Conservation (phyloP, 2,329 filamentous ascomycete species). For the Dothideomycetes sp. region DNA sequence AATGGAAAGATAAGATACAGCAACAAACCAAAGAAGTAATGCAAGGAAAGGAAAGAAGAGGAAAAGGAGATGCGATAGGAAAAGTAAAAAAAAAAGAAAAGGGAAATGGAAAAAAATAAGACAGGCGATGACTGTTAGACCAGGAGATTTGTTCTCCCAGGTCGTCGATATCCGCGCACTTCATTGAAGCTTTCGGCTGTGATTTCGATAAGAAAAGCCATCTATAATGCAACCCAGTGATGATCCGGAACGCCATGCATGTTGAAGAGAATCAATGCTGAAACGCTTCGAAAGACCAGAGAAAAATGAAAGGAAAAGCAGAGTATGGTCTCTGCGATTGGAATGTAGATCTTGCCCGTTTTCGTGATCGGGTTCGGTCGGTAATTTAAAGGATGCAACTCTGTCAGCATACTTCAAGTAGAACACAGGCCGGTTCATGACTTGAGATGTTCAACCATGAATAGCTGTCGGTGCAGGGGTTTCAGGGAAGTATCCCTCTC, state of each 20-base stretch:
- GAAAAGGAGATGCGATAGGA: background rate
- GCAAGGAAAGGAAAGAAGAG: slow-evolving; percentile 6
- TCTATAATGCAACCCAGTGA: slow-evolving; percentile 9
- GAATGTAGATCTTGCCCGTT: background rate
- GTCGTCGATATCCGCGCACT: no score
- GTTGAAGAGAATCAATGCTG: slow-evolving; percentile 10
- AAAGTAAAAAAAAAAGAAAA: slow-evolving; percentile 1
- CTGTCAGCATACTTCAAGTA: background rate
- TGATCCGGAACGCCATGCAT: slow-evolving; percentile 9
- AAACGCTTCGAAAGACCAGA: slow-evolving; percentile 10
- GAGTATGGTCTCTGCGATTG: background rate
- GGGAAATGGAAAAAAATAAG: background rate
- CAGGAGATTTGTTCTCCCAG: no score
- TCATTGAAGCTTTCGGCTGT: no score
- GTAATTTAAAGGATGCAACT: background rate
- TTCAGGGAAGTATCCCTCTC: slow-evolving; percentile 27
- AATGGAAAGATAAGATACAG: no score
- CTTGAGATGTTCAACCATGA: slow-evolving; percentile 21
- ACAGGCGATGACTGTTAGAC: no score
- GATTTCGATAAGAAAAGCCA: slow-evolving; percentile 1
- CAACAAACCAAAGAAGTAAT: no score
- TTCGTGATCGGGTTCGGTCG: slow-evolving; percentile 4
- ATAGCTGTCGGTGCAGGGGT: slow-evolving; percentile 28
- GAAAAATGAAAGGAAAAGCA: slow-evolving; percentile 5
- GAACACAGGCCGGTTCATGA: background rate